Evolutionary conservation across 305 asterid genomes (phyloP).

Genomic region (Ajuga reptans): DNA sequence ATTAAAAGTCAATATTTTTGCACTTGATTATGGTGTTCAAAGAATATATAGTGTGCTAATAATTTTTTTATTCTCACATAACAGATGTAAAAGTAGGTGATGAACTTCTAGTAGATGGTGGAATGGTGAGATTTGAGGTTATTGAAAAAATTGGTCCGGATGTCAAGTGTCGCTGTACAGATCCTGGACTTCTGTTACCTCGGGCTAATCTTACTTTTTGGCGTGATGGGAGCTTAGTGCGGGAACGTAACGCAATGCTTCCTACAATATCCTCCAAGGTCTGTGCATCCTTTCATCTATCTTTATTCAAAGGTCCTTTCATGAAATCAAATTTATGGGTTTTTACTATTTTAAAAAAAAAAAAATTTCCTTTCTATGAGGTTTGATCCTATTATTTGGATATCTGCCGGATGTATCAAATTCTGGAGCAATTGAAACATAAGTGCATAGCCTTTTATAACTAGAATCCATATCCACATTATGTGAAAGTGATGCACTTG

Average conservation of each 20-base stretch:
- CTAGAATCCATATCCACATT: not conserved
- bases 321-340: not conserved
- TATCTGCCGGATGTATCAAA: not conserved
- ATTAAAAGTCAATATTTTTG: not conserved
- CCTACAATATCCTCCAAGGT: slow-evolving; percentile 98
- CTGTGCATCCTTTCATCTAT: slow-evolving; percentile 14
- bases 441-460: not conserved
- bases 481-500: slow-evolving; percentile 4
- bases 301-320: not conserved
- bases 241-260: slow-evolving; percentile 98
- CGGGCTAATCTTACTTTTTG: slow-evolving; percentile 96
- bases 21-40: slow-evolving; percentile 8
- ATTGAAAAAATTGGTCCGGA: slow-evolving; percentile 96
- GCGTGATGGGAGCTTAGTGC: slow-evolving; percentile 94
- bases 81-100: slow-evolving; percentile 90
- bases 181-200: slow-evolving; percentile 91
- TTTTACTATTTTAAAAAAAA: not conserved
- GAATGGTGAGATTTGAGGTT: slow-evolving; percentile 99
- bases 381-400: not conserved
- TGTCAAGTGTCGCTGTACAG: slow-evolving; percentile 91
- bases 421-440: not conserved
- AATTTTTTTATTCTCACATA: not conserved
- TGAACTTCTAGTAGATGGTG: slow-evolving; percentile 96
- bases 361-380: too few relatives aligned
- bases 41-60: slow-evolving; percentile 14